phyloP scores from a whole-genome alignment of 2,329 filamentous ascomycete genomes.

The Ciborinia camelliae region DNA sequence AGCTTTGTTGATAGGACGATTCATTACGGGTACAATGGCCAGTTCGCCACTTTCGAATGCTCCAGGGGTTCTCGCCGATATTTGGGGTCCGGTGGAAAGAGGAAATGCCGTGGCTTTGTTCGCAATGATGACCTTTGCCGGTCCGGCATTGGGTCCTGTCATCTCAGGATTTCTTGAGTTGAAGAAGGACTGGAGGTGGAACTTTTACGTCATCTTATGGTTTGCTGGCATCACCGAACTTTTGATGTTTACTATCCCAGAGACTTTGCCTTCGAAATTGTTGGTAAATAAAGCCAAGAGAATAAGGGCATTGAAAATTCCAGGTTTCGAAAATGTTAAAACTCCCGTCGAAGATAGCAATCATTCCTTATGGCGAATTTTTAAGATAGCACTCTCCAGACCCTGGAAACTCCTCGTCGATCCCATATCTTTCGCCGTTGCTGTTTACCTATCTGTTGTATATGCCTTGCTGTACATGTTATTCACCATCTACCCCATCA shows the following conservation, averaged over 20 bases:
- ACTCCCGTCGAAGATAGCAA: constrained; percentile 62
- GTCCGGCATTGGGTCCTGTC: constrained; percentile 48
- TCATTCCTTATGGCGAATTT: constrained; percentile 47
- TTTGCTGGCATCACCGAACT: constrained; percentile 41
- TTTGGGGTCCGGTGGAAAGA: constrained; percentile 52
- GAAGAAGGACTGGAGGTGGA: constrained; percentile 52
- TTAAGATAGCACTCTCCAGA: constrained; percentile 81
- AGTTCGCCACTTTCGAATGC: constrained; percentile 60
- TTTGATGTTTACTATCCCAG: constrained; percentile 56
- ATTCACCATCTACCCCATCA: constrained; percentile 35
- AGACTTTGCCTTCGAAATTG: constrained; percentile 52
- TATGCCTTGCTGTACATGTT: constrained; percentile 36
- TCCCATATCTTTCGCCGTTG: constrained; percentile 79
- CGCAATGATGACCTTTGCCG: constrained; percentile 59
- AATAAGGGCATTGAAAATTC: constrained; percentile 47
- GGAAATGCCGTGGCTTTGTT: constrained; percentile 62
- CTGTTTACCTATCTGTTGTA: constrained; percentile 68
- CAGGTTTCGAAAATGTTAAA: constrained; percentile 51
- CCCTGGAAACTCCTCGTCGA: constrained; percentile 90
- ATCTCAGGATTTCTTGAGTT: constrained; percentile 56
- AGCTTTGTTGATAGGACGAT: constrained; percentile 61
- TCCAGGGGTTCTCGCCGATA: constrained; percentile 60
- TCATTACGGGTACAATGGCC: constrained; percentile 62
- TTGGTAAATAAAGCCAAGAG: constrained; percentile 52
- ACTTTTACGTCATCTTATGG: constrained; percentile 48